Percentiles rank a stretch among this genome's conserved stretches.
Evolutionary conservation across 495 filamentous ascomycete genomes (phyloP).

Genomic region (Aspergillus sclerotiicarbonarius): DNA sequence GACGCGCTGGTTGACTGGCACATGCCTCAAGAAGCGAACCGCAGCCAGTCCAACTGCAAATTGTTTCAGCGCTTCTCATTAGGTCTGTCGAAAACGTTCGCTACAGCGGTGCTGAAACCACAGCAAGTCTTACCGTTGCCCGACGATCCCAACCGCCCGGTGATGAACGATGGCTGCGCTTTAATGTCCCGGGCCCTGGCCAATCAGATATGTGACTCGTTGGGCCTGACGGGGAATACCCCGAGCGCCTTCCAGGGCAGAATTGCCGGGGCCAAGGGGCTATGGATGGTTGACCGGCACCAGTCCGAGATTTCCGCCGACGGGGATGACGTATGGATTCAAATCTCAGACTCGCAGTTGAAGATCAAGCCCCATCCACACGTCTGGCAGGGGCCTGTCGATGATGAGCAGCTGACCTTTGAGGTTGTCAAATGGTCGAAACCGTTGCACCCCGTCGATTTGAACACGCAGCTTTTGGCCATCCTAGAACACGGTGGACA

Average conservation of each 20-base stretch:
- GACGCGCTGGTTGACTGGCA: slow-evolving; percentile 52
- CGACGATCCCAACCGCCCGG: slow-evolving; percentile 30
- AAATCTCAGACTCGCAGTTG: slow-evolving; percentile 72
- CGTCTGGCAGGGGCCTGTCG: slow-evolving; percentile 38
- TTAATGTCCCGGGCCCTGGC: slow-evolving; percentile 67
- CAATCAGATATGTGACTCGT: slow-evolving; percentile 51
- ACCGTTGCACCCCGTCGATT: slow-evolving; percentile 57
- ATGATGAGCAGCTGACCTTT: slow-evolving; percentile 61
- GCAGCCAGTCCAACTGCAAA: slow-evolving; percentile 46
- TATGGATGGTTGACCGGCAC: slow-evolving; percentile 74
- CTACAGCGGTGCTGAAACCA: slow-evolving; percentile 46
- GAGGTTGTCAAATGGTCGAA: slow-evolving; percentile 67
- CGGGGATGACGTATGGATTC: slow-evolving; percentile 61
- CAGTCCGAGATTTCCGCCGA: slow-evolving; percentile 26
- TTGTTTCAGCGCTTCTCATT: slow-evolving; percentile 50
- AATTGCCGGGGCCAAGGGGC: slow-evolving; percentile 81
- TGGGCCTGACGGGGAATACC: slow-evolving; percentile 56
- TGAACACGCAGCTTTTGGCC: slow-evolving; percentile 77
- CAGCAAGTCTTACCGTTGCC: slow-evolving; percentile 36
- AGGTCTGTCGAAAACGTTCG: slow-evolving; percentile 44
- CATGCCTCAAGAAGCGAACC: slow-evolving; percentile 41
- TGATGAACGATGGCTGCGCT: slow-evolving; percentile 85
- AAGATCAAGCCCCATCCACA: slow-evolving; percentile 67
- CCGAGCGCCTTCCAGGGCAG: slow-evolving; percentile 79
- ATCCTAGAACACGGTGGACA: slow-evolving; percentile 67